Base-by-base conservation (phyloP, 1,139 yeast species). In the Blastobotrys aristatus region DNA sequence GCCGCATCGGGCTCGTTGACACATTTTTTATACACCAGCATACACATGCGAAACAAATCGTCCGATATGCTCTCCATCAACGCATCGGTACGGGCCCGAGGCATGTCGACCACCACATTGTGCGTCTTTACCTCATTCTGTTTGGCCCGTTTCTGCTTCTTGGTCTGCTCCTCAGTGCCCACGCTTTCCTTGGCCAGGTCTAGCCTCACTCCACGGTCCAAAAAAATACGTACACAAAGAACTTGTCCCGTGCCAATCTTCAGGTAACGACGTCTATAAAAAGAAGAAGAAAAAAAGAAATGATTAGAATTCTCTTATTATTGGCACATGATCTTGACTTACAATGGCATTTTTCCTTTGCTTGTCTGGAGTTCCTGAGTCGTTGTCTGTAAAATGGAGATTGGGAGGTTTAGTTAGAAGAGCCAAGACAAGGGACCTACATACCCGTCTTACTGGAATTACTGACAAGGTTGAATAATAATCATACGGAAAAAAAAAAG, bases 211-310 rank as follows among this genome's bases (percentile, higher is more conserved):
- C 24, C 13, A 2, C 46, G 40, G 16, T 45, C 48, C 8, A 33
- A 13, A 22, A 40, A 45, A 17, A 45, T 36, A 18, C 48, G 44
- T 14, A 45, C 20, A 14, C 40, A 40, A 16, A 45, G 36, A 11
- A 45, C 18, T 26, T 40, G 44, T 17, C 21, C 13, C 26, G 34
- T 14, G 2, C 39, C 37, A 14, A 44, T 29, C 33, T 32, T 44
- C 26, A 44, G 40, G 40, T 44, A 44, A 16, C 47, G 37, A 11
- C 47, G 37, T 6, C 42, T 43, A 16, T 22, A 6, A 20, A 18
- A 17, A 14, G 6, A 18, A 18, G 13, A 13, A 13, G 8, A 24
- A 24, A 24, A 24, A 24, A 24, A 10, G 27, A 24, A 10, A 24
- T 6, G 10, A 24, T 6, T 5, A 24, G 10, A 24, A 10, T 24